Conservation (phyloP, 2,329 filamentous ascomycete species). For the Zymoseptoria passerinii region DNA sequence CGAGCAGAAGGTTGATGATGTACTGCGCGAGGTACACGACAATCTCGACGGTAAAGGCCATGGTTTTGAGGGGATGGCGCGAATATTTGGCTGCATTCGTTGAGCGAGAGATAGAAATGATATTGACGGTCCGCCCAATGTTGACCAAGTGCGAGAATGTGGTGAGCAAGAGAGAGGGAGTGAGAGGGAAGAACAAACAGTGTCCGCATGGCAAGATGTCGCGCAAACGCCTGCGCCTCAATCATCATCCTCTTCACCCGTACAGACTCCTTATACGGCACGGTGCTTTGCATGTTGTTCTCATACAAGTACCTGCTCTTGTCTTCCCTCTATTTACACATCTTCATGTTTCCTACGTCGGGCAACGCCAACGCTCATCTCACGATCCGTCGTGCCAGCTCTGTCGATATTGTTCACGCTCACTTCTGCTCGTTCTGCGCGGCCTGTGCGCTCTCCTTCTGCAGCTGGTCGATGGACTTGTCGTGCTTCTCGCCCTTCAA, state of each 20-base stretch:
- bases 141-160: not conserved
- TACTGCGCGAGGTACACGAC: not conserved
- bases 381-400: not conserved
- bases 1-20: not conserved
- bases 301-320: not conserved
- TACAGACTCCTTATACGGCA: not conserved
- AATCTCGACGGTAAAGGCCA: not conserved
- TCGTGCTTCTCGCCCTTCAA: constrained; percentile 30
- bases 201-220: not conserved
- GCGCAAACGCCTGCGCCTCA: not conserved
- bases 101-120: not conserved
- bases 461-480: constrained; percentile 27
- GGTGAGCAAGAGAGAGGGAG: not conserved
- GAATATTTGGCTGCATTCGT: not conserved
- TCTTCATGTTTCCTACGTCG: not conserved
- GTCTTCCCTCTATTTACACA: not conserved
- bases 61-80: not conserved
- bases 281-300: not conserved
- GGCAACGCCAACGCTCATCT: not conserved
- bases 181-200: not conserved
- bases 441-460: constrained; percentile 28
- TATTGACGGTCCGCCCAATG: not conserved
- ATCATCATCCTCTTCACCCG: not conserved
- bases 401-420: not conserved
- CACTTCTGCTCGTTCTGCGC: constrained; percentile 23